Base-by-base conservation (phyloP, 1,284 basidiomycete genomes). In the Cryptococcus sp. region DNA sequence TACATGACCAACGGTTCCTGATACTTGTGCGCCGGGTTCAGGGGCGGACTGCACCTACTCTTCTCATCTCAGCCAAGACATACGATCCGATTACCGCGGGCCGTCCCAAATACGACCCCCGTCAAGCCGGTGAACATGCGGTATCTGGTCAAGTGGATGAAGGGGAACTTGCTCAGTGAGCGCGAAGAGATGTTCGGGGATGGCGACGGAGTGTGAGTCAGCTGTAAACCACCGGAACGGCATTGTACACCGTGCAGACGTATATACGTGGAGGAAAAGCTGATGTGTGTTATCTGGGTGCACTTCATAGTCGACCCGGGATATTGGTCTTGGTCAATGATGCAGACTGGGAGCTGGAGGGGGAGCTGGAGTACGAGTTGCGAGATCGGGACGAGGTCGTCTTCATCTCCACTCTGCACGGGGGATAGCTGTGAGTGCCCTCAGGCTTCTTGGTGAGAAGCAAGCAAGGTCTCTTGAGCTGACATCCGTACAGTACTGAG, bases 301-400 rank as follows among this genome's bases (percentile, higher is more conserved):
- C 47, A 16, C 15, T 19, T 22, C 13, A 16, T 74, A 97, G 93
- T 17, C 92, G 95, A 15, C 95, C 95, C 0, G 95, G 95, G 0
- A 96, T 99, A 46, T 83, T 99, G 5, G 94, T 98, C 0, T 82
- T 99, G 30, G 87, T 99, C 63, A 99, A 98, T 75, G 91, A 97
- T 68, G 90, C 91, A 1, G 95, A 99, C 72, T 99, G 95, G 95
- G 95, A 98, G 75, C 83, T 99, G 11, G 94, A 98, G 74, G 93
- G 93, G 38, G 95, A 98, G 78, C 88, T 91, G 22, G 88, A 90
- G 30, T 98, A 96, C 74, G 82, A 82, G 63, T 77, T 98, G 57
- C 83, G 90, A 74, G 82, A 88, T 41, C 83, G 85, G 3, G 95
- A 99, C 75, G 90, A 95, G 78, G 84, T 98, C 52, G 91, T 96